Conservation (phyloP, 257 asterid species). For the Henckelia pumila region DNA sequence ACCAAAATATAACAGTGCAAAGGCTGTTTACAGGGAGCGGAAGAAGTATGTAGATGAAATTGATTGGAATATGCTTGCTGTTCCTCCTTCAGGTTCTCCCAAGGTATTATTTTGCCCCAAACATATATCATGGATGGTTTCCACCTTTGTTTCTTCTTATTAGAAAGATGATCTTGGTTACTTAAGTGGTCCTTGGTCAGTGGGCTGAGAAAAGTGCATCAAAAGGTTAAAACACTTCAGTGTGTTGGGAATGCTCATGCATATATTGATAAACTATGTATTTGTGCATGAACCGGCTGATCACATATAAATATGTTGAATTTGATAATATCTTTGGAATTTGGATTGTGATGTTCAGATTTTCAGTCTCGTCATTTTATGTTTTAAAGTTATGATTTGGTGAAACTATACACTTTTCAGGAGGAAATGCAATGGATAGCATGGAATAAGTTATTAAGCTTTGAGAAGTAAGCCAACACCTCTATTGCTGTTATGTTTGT, state of each 20-base stretch:
- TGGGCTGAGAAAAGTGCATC: slow-evolving; percentile 1
- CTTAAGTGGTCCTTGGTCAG: slow-evolving; percentile 12
- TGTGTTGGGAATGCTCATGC: neutral
- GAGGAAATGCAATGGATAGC: slow-evolving; percentile 94
- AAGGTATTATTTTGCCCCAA: slow-evolving; percentile 48
- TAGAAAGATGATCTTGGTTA: neutral
- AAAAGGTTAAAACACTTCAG: neutral
- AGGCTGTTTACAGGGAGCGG: slow-evolving; percentile 96
- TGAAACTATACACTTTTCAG: slow-evolving; percentile 40
- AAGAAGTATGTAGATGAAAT: slow-evolving; percentile 89
- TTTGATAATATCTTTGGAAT: slow-evolving; percentile 2
- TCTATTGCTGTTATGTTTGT: slow-evolving; percentile 20
- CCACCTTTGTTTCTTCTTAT: neutral
- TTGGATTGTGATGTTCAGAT: slow-evolving; percentile 3
- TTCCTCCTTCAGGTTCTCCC: slow-evolving; percentile 86
- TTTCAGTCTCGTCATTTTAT: slow-evolving; percentile 15
- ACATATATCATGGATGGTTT: neutral
- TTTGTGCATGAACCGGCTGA: neutral
- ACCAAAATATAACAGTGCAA: slow-evolving; percentile 92
- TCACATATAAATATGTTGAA: neutral
- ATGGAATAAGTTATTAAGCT: slow-evolving; percentile 75
- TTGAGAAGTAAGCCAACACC: slow-evolving; percentile 70
- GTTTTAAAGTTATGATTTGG: slow-evolving; percentile 3
- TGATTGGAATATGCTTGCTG: slow-evolving; percentile 98
- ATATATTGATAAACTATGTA: neutral